Conservation (phyloP, 2,329 filamentous ascomycete genomes). For the Fusarium brevicatenulatum region DNA sequence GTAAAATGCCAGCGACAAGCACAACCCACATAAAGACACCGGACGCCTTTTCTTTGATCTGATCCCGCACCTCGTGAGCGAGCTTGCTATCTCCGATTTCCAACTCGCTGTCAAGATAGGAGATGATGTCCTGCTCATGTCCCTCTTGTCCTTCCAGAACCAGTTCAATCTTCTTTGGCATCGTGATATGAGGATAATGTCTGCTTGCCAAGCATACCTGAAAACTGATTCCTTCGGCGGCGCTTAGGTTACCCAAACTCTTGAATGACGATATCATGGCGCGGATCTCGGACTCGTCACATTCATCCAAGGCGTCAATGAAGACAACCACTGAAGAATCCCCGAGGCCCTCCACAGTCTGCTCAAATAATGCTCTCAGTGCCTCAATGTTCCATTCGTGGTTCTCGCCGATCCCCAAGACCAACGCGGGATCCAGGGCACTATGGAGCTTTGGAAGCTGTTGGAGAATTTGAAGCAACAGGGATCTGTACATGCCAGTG, state of each 20-base stretch:
- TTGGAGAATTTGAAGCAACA: slow-evolving; percentile 58
- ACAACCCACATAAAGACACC: slow-evolving; percentile 58
- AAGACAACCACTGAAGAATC: slow-evolving; percentile 4
- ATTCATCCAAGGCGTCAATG: slow-evolving; percentile 61
- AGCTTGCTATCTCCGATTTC: background rate
- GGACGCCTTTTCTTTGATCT: slow-evolving; percentile 50
- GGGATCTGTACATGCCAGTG: slow-evolving; percentile 60
- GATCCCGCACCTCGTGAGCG: background rate
- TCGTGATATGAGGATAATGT: slow-evolving; percentile 56
- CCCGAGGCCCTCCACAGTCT: background rate
- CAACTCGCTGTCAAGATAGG: slow-evolving; percentile 31
- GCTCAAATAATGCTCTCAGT: background rate
- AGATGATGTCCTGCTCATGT: slow-evolving; percentile 42
- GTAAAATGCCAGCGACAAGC: slow-evolving; percentile 53
- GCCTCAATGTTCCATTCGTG: background rate
- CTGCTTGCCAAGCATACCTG: slow-evolving; percentile 57
- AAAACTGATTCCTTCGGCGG: slow-evolving; percentile 31
- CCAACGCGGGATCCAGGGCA: slow-evolving; percentile 40
- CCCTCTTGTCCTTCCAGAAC: slow-evolving; percentile 42
- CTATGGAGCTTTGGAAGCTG: slow-evolving; percentile 46
- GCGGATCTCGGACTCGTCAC: slow-evolving; percentile 51
- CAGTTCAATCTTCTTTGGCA: slow-evolving; percentile 42
- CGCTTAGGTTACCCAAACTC: slow-evolving; percentile 45
- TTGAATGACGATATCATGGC: slow-evolving; percentile 57
- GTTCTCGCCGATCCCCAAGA: background rate